These are phyloP conservation scores for Fusarium equiseti DNA, from an alignment of 2,329 filamentous ascomycete species.

Conservation along the genomic window DNA sequence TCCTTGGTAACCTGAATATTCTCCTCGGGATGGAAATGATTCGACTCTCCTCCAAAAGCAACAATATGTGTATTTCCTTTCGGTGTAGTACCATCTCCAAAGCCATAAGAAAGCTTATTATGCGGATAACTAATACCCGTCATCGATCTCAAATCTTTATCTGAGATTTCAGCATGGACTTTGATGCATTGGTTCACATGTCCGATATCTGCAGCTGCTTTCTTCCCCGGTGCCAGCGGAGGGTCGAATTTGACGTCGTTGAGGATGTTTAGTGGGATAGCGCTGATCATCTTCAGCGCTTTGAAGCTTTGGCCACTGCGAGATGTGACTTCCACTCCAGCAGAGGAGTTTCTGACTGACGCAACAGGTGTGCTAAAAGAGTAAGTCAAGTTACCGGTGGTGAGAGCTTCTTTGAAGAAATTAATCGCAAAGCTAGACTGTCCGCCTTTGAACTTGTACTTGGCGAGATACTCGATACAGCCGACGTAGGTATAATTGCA, in stretches of 20 bases:
- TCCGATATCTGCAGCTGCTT: slow-evolving; percentile 52
- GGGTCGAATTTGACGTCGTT: slow-evolving; percentile 56
- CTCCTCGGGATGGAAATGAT: slow-evolving; percentile 59
- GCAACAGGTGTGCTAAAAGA: slow-evolving; percentile 56
- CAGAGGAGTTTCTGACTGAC: slow-evolving; percentile 47
- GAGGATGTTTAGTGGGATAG: slow-evolving; percentile 60
- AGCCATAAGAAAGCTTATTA: slow-evolving; percentile 57
- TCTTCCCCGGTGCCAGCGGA: slow-evolving; percentile 52
- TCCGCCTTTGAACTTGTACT: slow-evolving; percentile 58
- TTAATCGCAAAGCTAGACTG: slow-evolving; percentile 60
- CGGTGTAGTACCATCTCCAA: slow-evolving; percentile 60
- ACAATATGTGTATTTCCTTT: slow-evolving; percentile 62
- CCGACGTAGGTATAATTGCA: slow-evolving; percentile 56
- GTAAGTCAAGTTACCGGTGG: slow-evolving; percentile 55
- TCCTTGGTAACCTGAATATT: slow-evolving; percentile 51
- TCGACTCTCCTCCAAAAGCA: slow-evolving; percentile 57
- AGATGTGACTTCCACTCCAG: slow-evolving; percentile 51
- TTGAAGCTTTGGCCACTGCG: slow-evolving; percentile 48
- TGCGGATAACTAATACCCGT: slow-evolving; percentile 58
- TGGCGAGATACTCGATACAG: slow-evolving; percentile 55
- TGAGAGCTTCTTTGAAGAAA: slow-evolving; percentile 59
- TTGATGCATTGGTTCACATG: slow-evolving; percentile 62
- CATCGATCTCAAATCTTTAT: slow-evolving; percentile 57
- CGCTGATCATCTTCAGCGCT: slow-evolving; percentile 54
- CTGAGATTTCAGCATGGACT: slow-evolving; percentile 59